A percentile compares a stretch with the other conserved stretches of the same genome.
Evolutionary conservation across 768 basidiomycete genomes (phyloP).

Genomic region (Serendipita sp.): DNA sequence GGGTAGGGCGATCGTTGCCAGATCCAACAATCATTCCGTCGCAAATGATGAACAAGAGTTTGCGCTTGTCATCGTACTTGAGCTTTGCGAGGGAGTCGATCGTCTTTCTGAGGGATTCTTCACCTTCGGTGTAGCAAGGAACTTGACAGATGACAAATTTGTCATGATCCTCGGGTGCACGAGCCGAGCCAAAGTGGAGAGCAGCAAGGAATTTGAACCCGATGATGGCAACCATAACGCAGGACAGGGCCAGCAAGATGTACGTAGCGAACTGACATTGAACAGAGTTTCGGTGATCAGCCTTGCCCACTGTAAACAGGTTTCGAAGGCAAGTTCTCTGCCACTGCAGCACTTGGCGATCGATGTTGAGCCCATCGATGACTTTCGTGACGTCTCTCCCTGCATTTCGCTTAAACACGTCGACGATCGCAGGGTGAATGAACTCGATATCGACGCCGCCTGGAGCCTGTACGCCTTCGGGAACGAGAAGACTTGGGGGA

Average conservation of each 20-base stretch:
- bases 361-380: slow-evolving; percentile 47
- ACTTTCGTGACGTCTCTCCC: slow-evolving; percentile 72
- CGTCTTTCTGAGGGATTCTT: slow-evolving; percentile 64
- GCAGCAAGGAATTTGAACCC: slow-evolving; percentile 94
- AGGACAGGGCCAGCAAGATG: slow-evolving; percentile 74
- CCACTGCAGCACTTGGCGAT: slow-evolving; percentile 39
- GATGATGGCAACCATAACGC: slow-evolving; percentile 88
- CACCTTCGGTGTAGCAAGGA: slow-evolving; percentile 97
- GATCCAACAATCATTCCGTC: slow-evolving; percentile 98
- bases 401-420: slow-evolving; percentile 58
- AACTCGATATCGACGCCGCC: slow-evolving; percentile 37
- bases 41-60: slow-evolving; percentile 82
- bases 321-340: slow-evolving; percentile 88
- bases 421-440: slow-evolving; percentile 53
- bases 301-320: slow-evolving; percentile 77
- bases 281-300: slow-evolving; percentile 81
- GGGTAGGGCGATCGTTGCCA: slow-evolving; percentile 91
- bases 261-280: slow-evolving; percentile 87
- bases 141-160: slow-evolving; percentile 97
- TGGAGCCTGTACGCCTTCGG: slow-evolving; percentile 30
- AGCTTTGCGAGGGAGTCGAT: slow-evolving; percentile 89
- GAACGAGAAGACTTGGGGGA: slow-evolving; percentile 40
- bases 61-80: slow-evolving; percentile 98
- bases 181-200: slow-evolving; percentile 60
- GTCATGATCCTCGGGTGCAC: slow-evolving; percentile 88